These are phyloP conservation scores for Hypoxylon sp. DNA, from an alignment of 2,329 filamentous ascomycete genomes.

Conservation along the genomic window DNA sequence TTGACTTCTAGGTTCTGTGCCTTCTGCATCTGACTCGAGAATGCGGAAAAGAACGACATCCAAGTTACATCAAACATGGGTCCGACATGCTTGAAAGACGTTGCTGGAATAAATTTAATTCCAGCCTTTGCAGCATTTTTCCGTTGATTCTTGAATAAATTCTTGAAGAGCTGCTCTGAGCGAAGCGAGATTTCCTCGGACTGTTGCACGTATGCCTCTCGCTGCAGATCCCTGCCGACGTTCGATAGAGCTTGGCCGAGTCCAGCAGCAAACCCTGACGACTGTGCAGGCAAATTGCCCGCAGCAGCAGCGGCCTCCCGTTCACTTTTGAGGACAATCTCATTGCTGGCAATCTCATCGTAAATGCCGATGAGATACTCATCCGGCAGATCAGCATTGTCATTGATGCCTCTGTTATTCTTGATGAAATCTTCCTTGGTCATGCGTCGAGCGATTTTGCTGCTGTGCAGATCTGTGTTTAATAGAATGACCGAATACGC, in stretches of 20 bases:
- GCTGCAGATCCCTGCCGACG: constrained; percentile 89
- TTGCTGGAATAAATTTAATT: constrained; percentile 89
- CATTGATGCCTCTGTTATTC: constrained; percentile 98
- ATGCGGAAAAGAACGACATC: constrained; percentile 98
- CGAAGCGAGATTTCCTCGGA: constrained; percentile 89
- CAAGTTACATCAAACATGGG: constrained; percentile 99
- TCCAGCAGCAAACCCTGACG: constrained; percentile 81
- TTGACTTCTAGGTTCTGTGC: constrained; percentile 94
- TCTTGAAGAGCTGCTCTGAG: constrained; percentile 90
- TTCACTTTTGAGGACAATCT: constrained; percentile 95
- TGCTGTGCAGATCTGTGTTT: constrained; percentile 95
- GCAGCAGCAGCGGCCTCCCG: constrained; percentile 88
- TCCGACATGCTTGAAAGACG: constrained; percentile 93
- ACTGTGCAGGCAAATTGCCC: constrained; percentile 72
- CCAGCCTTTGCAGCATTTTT: constrained; percentile 79
- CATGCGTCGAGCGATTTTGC: constrained; percentile 88
- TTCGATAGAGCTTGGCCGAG: constrained; percentile 92
- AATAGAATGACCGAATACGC: constrained; percentile 97
- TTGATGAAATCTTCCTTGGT: constrained; percentile 98
- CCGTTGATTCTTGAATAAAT: constrained; percentile 89
- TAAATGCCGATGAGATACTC: constrained; percentile 92
- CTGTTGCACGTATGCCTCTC: constrained; percentile 94
- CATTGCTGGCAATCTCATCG: constrained; percentile 90
- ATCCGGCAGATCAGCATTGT: constrained; percentile 91
- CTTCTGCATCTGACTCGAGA: constrained; percentile 94